Evolutionary conservation across 2,329 filamentous ascomycete genomes (phyloP), one percentile per base, ranked within the genome.

Genomic region (Claviceps humidiphila): DNA sequence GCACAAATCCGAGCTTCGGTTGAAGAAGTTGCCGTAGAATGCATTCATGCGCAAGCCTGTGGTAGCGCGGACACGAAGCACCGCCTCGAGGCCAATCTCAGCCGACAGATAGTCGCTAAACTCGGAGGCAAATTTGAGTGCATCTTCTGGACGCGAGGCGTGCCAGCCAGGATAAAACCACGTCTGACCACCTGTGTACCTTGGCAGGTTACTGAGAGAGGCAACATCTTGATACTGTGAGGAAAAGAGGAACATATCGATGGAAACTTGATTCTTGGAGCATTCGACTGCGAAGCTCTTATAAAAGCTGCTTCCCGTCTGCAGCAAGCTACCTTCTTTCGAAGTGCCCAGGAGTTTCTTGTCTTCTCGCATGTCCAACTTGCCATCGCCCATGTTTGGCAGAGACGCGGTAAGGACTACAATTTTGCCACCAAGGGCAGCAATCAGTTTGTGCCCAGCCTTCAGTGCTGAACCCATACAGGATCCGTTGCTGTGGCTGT

Each of bases 1-100:
- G 67, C 93, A 97, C 37, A 98, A 81, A 71, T 98, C 93, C 16
- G 90, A 96, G 66, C 89, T 95, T 60, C 93, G 81, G 74, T 97
- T 98, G 77, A 98, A 98, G 71, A 98, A 98, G 73, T 98, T 98
- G 59, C 93, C 93, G 68, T 97, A 98, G 71, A 98, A 98, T 2
- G 91, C 90, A 72, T 84, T 95, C 87, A 97, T 97, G 51, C 93
- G 83, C 54, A 98, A 73, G 50, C 93, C 93, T 24, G 90, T 97
- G 2, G 90, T 96, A 17, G 93, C 93, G 58, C 93, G 85, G 41
- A 98, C 93, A 65, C 93, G 86, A 52, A 98, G 83, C 40, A 98
- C 93, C 44, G 93, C 93, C 70, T 98, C 93, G 39, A 98, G 73
- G 0, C 91, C 93, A 64, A 98, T 96, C 68, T 98, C 93, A 0